A percentile compares a stretch with the other conserved stretches of the same genome.
phyloP scores from a whole-genome alignment of 305 asterid genomes.

The Rubia occidens region DNA sequence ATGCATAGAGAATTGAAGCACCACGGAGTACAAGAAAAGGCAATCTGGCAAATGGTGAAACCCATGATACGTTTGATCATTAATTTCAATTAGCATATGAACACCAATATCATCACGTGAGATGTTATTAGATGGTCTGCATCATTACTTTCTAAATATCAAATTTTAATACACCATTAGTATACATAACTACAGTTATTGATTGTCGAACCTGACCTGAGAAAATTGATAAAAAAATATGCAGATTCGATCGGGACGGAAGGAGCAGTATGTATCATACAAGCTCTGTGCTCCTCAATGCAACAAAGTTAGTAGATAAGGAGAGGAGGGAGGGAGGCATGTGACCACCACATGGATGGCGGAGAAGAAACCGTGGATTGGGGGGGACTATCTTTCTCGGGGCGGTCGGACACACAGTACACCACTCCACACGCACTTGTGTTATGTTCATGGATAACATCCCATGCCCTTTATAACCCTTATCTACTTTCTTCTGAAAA shows the following conservation, averaged over 20 bases:
- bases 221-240: too few relatives aligned
- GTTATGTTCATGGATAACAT: not conserved
- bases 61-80: not conserved
- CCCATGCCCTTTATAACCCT: not conserved
- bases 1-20: conserved; percentile 1
- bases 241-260: too few relatives aligned
- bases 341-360: conserved; percentile 22
- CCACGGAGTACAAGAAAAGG: not conserved
- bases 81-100: too few relatives aligned
- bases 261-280: too few relatives aligned
- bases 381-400: not conserved
- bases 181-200: too few relatives aligned
- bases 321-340: conserved; percentile 1
- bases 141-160: too few relatives aligned
- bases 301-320: conserved; percentile 12
- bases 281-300: not conserved
- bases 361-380: conserved; percentile 11
- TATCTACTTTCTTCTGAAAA: too few relatives aligned
- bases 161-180: too few relatives aligned
- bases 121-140: too few relatives aligned
- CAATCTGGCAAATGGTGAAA: not conserved
- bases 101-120: too few relatives aligned
- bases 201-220: too few relatives aligned
- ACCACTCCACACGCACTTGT: not conserved
- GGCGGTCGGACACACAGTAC: not conserved